A percentile compares a stretch with the other conserved stretches of the same genome.
Conservation (phyloP, 1,284 basidiomycete species). For the Naganishia sp. region DNA sequence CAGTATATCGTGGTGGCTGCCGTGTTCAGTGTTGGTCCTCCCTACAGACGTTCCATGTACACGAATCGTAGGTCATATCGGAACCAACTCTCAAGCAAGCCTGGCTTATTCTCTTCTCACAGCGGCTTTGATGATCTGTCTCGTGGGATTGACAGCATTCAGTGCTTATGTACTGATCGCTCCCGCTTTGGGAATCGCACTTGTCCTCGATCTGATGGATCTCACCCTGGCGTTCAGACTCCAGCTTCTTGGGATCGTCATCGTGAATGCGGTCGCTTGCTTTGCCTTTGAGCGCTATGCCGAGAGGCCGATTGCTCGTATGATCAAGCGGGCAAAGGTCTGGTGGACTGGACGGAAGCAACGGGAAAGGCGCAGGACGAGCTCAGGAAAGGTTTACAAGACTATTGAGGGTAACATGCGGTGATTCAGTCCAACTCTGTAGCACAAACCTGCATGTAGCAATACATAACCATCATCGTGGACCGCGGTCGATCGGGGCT, state of each 20-base stretch:
- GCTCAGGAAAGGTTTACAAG: conserved; percentile 58
- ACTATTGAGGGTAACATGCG: conserved; percentile 52
- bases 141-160: conserved; percentile 67
- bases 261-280: conserved; percentile 72
- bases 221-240: conserved; percentile 71
- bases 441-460: neutral
- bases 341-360: conserved; percentile 40
- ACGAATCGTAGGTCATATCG: conserved; percentile 71
- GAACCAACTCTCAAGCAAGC: neutral
- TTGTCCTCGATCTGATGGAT: conserved; percentile 74
- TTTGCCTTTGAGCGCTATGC: conserved; percentile 80
- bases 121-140: conserved; percentile 77
- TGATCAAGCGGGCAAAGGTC: conserved; percentile 56
- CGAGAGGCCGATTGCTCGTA: conserved; percentile 62
- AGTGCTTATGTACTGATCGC: conserved; percentile 73
- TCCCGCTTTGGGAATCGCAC: conserved; percentile 65
- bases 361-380: conserved; percentile 46
- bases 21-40: conserved; percentile 96
- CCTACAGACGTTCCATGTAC: conserved; percentile 91
- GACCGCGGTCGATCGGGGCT: too few relatives aligned
- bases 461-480: neutral
- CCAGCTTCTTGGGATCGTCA: conserved; percentile 69
- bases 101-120: conserved; percentile 12
- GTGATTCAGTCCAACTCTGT: neutral
- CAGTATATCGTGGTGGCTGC: conserved; percentile 97